Conservation (phyloP, 345 rosid genomes). For the Salix udensis region DNA sequence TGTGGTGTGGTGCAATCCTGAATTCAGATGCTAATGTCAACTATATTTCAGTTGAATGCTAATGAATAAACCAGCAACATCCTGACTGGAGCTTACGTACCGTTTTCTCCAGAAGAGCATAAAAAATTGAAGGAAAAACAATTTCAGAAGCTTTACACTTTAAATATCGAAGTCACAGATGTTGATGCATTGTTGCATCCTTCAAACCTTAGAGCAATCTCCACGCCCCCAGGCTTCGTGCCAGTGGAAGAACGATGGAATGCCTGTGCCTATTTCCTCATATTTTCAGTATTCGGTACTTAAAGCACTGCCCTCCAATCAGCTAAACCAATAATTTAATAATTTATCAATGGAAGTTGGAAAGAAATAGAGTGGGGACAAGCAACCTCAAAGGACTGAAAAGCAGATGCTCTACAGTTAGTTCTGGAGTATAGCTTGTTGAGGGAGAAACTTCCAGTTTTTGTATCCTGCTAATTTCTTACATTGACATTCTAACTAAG, state of each 20-base stretch:
- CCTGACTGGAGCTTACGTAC: neutral
- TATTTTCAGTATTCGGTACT: neutral
- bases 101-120: neutral
- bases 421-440: neutral
- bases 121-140: neutral
- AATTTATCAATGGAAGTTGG: neutral
- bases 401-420: neutral
- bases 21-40: neutral
- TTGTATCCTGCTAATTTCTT: neutral
- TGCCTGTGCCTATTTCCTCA: neutral
- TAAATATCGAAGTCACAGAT: neutral
- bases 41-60: neutral
- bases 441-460: neutral
- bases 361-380: neutral
- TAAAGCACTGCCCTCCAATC: neutral
- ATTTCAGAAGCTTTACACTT: neutral
- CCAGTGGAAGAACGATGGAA: neutral
- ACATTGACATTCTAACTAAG: neutral
- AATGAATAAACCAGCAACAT: neutral
- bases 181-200: neutral
- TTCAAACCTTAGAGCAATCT: neutral
- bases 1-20: neutral
- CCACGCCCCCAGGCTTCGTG: no score
- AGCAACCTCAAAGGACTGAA: neutral
- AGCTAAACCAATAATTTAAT: neutral